phyloP scores from a whole-genome alignment of 305 asterid species.

The Fraxinus platypoda region DNA sequence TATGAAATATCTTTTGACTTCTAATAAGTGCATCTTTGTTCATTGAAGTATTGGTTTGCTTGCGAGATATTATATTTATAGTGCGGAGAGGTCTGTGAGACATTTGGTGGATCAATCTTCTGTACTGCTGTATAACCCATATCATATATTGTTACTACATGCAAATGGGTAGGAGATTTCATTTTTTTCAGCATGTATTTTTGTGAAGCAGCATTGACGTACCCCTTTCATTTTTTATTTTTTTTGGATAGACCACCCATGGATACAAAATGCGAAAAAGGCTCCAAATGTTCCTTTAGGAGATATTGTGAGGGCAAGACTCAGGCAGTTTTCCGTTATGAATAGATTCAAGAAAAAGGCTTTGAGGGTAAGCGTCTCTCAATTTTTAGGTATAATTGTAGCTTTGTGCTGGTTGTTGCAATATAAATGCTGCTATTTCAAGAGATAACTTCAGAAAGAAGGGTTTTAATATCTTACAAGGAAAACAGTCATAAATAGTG shows the following conservation, averaged over 20 bases:
- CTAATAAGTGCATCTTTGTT: background rate
- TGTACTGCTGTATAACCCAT: background rate
- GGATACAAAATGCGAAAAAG: conserved; percentile 83
- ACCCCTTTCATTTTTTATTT: conserved; percentile 6
- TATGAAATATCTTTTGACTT: conserved; percentile 2
- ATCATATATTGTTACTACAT: background rate
- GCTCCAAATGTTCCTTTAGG: conserved; percentile 94
- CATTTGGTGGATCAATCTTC: background rate
- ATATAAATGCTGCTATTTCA: background rate
- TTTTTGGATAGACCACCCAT: conserved; percentile 69
- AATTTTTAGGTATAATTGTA: background rate
- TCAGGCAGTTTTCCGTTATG: conserved; percentile 89
- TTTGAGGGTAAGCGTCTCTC: conserved; percentile 60
- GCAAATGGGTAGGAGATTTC: background rate
- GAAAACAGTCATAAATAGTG: background rate
- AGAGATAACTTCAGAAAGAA: background rate
- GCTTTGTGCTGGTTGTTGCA: conserved; percentile 3
- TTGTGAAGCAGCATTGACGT: conserved; percentile 19
- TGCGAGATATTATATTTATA: background rate
- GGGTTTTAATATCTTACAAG: background rate
- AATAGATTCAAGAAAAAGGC: conserved; percentile 94
- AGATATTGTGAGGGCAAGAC: conserved; percentile 84
- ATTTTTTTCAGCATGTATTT: conserved; percentile 10
- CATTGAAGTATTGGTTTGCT: background rate
- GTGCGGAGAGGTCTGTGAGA: background rate